Base-by-base conservation (phyloP, 163 green algal species). In the Scenedesmus sp. region DNA sequence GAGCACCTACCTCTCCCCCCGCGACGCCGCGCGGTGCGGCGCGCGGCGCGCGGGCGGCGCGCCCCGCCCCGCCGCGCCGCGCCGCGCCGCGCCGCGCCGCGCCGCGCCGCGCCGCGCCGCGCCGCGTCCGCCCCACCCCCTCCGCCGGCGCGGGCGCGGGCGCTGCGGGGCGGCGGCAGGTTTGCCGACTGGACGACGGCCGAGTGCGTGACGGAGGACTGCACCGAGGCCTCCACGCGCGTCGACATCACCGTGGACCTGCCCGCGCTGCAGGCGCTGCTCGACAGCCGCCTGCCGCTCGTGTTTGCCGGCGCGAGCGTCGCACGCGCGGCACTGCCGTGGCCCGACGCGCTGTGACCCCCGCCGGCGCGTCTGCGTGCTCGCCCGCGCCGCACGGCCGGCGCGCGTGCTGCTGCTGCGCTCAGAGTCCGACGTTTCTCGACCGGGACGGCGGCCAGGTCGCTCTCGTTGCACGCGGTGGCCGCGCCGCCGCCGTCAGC, bases 181-280 rank as follows among this genome's bases (percentile, higher is more conserved):
- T 87, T 90, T 50, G 85, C 58, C 4, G 73, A 87, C 45, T 93
- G 88, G 88, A 87, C 82, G 0, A 78, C 80, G 22, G 70, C 54
- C 1, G 82, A 95, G 73, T 96, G 92, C 83, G 67, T 86, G 51
- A 93, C 89, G 2, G 92, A 98, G 83, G 93, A 96, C 60, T 98
- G 94, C 66, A 89, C 96, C 47, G 93, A 98, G 76, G 92, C 93
- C 6, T 89, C 96, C 82, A 96, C 94, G 5, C 88, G 92, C n/a
- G 91, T 97, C 65, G 94, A 98, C 75, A 84, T 98, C 24, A 71
- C 91, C 0, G 90, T 97, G 20, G 87, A 97, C 73, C 51, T 94
- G 20, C 57, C 54, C 2, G 84, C 87, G 17, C 70, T 96, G 20
- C 77, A 88, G 56, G 65, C 63, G 10, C 78, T 96, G 67, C 85